Conservation (phyloP, 768 basidiomycete species). For the Trametes gibbosa region DNA sequence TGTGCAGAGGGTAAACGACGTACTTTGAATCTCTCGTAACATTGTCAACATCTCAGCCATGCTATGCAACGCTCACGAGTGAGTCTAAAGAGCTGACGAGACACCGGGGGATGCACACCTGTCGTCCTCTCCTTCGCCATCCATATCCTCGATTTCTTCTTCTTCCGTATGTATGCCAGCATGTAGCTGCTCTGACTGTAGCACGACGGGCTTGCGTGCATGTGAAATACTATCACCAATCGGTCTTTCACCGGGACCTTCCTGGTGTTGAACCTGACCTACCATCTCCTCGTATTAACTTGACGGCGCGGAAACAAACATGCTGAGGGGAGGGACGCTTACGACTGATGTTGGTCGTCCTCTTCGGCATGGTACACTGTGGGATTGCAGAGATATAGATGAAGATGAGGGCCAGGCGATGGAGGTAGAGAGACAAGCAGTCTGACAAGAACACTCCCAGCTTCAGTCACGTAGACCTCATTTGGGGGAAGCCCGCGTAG, state of each 20-base stretch:
- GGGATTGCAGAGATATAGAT: neutral
- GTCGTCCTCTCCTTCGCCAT: slow-evolving; percentile 17
- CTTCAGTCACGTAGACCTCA: neutral
- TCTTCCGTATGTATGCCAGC: neutral
- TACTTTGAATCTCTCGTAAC: slow-evolving; percentile 29
- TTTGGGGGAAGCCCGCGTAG: neutral
- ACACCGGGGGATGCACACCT: slow-evolving; percentile 1
- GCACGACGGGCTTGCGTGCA: neutral
- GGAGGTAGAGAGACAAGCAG: neutral
- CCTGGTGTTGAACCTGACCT: too few species aligned
- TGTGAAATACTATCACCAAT: neutral
- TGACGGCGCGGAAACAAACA: neutral
- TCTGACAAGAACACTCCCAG: neutral
- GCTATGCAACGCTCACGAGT: neutral
- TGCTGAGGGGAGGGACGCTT: neutral
- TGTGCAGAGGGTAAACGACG: neutral
- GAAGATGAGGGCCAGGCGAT: neutral
- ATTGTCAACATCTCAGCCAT: slow-evolving; percentile 28
- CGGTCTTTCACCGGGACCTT: neutral
- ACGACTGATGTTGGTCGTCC: neutral
- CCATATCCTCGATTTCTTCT: neutral
- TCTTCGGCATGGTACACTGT: neutral
- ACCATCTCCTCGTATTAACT: neutral
- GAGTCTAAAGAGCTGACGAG: neutral
- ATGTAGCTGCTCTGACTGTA: neutral